Base-by-base conservation (phyloP, 257 asterid genomes). In the Datura wrightii region DNA sequence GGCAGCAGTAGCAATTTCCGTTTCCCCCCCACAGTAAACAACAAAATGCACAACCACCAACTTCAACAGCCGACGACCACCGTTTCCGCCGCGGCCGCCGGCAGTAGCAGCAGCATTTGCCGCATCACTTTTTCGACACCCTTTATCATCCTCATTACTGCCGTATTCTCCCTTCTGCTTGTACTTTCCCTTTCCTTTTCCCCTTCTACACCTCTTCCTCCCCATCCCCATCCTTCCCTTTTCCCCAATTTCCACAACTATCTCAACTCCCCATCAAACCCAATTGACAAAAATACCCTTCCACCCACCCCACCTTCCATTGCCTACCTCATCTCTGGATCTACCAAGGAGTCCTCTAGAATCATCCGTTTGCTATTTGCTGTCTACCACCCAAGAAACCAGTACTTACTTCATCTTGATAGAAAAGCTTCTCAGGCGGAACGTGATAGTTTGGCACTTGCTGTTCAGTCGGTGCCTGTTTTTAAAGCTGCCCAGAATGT, bases 401-500 rank as follows among this genome's bases (percentile, higher is more conserved):
- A 86, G 83, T 96, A 96, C 84, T 83, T 96, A 42, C 92, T 96
- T 50, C 98, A 94, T 89, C 96, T 96, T 72, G 97, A 96, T 86
- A 86, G 88, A 80, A 70, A 88, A 48, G 94, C 97, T 79, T 87
- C 86, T 52, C 92, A 92, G 82, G 18, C 88, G 15, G 98, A 91
- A 53, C 95, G 98, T 50, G 96, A 94, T 83, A 80, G 83, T 18
- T 79, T 96, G 85, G 98, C 97, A 0, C 70, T 83, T 58, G 48
- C 85, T 2, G 87, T 96, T 66, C 92, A 93, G 52, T 89, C 96
- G 6, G 91, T 84, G 79, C 90, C 91, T 16, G 86, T 93, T 15
- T 96, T 94, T 83, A 89, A 55, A 83, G 94, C 97, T 86, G 97
- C 94, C 36, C 97, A 85, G 52, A 96, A 96, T 89, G 97, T 96